Conservation (phyloP, 108 stramenopile genomes). For the Chaetoceros tenuissimus region DNA sequence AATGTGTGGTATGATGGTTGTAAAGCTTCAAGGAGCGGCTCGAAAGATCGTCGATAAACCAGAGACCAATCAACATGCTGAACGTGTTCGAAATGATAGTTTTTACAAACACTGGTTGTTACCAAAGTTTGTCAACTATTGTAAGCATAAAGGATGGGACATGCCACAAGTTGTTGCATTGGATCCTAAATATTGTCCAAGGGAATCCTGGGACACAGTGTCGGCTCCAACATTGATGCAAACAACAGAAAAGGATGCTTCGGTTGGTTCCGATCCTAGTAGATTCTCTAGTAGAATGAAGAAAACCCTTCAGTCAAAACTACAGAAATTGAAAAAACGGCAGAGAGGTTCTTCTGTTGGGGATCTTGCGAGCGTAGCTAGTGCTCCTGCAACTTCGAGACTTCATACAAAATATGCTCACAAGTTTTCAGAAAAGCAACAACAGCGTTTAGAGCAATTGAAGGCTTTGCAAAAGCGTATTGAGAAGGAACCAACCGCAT, state of each 20-base stretch:
- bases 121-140: conserved; percentile 72
- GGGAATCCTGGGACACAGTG: background rate
- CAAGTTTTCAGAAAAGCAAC: background rate
- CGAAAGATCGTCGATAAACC: conserved; percentile 64
- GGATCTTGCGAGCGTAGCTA: no score
- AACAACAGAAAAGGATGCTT: background rate
- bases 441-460: background rate
- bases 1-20: conserved; percentile 78
- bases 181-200: conserved; percentile 4
- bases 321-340: no score
- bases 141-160: conserved; percentile 65
- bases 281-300: no score
- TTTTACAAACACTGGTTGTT: conserved; percentile 85
- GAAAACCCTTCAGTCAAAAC: no score
- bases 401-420: no score
- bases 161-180: conserved; percentile 74
- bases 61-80: conserved; percentile 60
- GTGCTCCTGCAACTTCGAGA: no score
- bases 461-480: background rate
- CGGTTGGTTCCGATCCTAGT: no score
- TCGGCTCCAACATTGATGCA: background rate
- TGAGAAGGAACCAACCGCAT: background rate
- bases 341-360: no score
- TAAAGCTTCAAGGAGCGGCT: conserved; percentile 69
- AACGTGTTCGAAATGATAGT: conserved; percentile 63